Evolutionary conservation across 495 filamentous ascomycete species (phyloP), one percentile per base, ranked within the genome.

Genomic region (Hyaloscypha variabilis): DNA sequence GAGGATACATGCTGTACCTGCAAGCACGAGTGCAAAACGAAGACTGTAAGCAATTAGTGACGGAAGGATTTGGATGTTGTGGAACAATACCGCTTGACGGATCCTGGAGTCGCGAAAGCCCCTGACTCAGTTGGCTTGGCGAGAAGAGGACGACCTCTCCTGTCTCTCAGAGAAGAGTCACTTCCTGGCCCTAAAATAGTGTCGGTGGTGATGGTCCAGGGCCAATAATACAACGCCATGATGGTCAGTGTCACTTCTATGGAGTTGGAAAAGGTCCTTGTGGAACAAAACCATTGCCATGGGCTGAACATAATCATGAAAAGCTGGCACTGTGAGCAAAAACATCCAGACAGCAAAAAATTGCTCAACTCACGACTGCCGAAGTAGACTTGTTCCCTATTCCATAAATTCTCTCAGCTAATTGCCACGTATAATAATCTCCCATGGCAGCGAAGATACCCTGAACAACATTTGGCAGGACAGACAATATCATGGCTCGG

Each of bases 221-320:
- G 95, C 94, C 93, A 98, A 62, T 87, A 84, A 68, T 86, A 85
- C 19, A 97, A 77, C 6, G 94, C 95, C 60, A 87, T 80, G 62
- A 91, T 81, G 17, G 95, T 97, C 66, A 99, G 72, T 3, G 90
- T 91, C 1, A 91, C 96, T 79, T 99, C 95, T 10, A 97, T 78
- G 61, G 89, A 95, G 77, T 98, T 99, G 49, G 93, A 97, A 59
- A 99, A 86, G 0, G 95, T 96, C 62, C 95, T 85, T 2, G 92
- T 96, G 0, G 94, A 93, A 75, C 90, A 96, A 75, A 96, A 97
- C 90, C 90, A 99, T 74, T 97, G 93, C 92, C 96, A 99, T 21
- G 95, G 93, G 72, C 87, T 98, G 67, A 90, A 77, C 31, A 93
- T 76, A 2, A 90, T 90, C 75, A 96, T 83, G 28, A 86, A 82